phyloP scores from a whole-genome alignment of 176 grass and related monocot genomes.

The Juncus effusus region DNA sequence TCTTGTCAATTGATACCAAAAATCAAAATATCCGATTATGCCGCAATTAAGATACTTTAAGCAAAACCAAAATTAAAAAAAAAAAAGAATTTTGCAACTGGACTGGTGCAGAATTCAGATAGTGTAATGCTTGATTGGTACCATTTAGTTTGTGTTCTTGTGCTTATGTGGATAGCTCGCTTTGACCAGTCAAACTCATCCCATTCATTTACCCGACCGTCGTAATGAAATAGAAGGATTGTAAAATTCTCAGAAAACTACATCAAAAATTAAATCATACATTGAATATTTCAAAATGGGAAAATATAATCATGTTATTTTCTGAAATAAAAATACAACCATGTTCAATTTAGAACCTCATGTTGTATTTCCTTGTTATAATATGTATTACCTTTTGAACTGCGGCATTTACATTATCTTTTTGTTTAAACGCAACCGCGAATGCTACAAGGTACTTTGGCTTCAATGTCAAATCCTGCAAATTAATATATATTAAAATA shows the following conservation, averaged over 20 bases:
- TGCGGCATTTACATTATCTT: conserved; percentile 76
- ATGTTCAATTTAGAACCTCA: too few species aligned
- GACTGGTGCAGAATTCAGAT: not conserved
- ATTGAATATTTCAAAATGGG: too few species aligned
- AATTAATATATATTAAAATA: conserved; percentile 20
- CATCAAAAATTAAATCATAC: conserved; percentile 16
- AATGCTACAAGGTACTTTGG: conserved; percentile 92
- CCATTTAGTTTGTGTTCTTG: conserved; percentile 48
- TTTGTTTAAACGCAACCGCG: conserved; percentile 75
- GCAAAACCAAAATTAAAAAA: not conserved
- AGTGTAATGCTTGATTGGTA: conserved; percentile 8
- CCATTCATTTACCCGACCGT: conserved; percentile 42
- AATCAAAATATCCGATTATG: too few species aligned
- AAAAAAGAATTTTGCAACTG: not conserved
- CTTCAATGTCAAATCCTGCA: conserved; percentile 71
- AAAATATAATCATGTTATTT: not conserved
- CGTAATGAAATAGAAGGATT: conserved; percentile 50
- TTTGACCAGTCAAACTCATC: conserved; percentile 51
- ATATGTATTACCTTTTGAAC: conserved; percentile 66
- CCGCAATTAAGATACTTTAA: not conserved
- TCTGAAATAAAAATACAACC: too few species aligned
- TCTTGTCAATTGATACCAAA: too few species aligned
- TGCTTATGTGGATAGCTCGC: conserved; percentile 34
- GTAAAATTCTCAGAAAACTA: conserved; percentile 54
- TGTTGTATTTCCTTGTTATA: not conserved